A percentile compares a stretch with the other conserved stretches of the same genome.
These are phyloP conservation scores for Termitomyces sp. DNA, from an alignment of 768 basidiomycete species.

Conservation along the genomic window DNA sequence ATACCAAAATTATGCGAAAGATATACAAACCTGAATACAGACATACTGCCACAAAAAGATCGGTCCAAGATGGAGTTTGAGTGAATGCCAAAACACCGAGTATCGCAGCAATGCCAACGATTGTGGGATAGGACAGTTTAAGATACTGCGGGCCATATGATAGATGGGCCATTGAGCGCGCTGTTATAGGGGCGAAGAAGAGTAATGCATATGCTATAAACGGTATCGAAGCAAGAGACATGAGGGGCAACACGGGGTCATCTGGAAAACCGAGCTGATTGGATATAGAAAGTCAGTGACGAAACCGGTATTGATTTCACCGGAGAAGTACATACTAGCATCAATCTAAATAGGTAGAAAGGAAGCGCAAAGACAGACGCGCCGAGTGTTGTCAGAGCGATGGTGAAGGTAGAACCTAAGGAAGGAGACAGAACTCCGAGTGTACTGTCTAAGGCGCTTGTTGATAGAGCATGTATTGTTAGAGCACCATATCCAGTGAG, in stretches of 20 bases:
- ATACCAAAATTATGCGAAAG: background rate
- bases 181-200: slow-evolving; percentile 54
- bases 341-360: slow-evolving; percentile 56
- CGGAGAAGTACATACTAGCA: slow-evolving; percentile 44
- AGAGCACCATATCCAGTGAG: slow-evolving; percentile 69
- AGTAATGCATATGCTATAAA: slow-evolving; percentile 59
- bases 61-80: slow-evolving; percentile 55
- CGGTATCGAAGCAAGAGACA: slow-evolving; percentile 57
- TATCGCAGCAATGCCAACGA: slow-evolving; percentile 43
- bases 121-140: slow-evolving; percentile 53
- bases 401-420: slow-evolving; percentile 52
- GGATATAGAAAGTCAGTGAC: slow-evolving; percentile 1
- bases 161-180: slow-evolving; percentile 41
- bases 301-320: background rate
- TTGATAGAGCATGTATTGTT: slow-evolving; percentile 52
- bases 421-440: slow-evolving; percentile 53
- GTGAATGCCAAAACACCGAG: slow-evolving; percentile 64
- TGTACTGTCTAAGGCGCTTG: slow-evolving; percentile 62
- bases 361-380: slow-evolving; percentile 62
- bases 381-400: slow-evolving; percentile 56
- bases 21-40: slow-evolving; percentile 59
- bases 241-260: slow-evolving; percentile 51
- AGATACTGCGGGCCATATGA: slow-evolving; percentile 55
- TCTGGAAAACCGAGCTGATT: slow-evolving; percentile 45
- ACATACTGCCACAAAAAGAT: slow-evolving; percentile 52